These are phyloP conservation scores for Crithidia expoeki DNA, from an alignment of 208 protist species.

Conservation along the genomic window DNA sequence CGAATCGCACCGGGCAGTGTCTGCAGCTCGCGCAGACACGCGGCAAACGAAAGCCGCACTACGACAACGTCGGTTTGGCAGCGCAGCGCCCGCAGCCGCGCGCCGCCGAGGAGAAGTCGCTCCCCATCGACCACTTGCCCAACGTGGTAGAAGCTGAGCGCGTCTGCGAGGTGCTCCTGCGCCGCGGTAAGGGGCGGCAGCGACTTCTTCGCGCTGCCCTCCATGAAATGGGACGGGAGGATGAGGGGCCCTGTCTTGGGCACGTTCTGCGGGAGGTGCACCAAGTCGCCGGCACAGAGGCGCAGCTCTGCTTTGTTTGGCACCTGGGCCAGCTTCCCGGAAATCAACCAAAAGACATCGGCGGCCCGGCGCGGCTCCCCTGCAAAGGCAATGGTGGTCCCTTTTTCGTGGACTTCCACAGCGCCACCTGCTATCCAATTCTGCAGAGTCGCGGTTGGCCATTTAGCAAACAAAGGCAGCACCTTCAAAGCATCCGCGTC, in stretches of 20 bases:
- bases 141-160: constrained; percentile 44
- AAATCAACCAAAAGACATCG: constrained; percentile 63
- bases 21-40: constrained; percentile 31
- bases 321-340: constrained; percentile 65
- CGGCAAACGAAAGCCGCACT: constrained; percentile 44
- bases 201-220: constrained; percentile 8
- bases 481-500: constrained; percentile 25
- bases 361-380: constrained; percentile 43
- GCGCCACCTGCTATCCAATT: constrained; percentile 32
- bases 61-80: constrained; percentile 54
- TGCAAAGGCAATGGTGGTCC: constrained; percentile 47
- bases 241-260: constrained; percentile 39
- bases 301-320: constrained; percentile 50
- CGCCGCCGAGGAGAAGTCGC: constrained; percentile 53
- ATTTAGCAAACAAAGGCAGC: constrained; percentile 45
- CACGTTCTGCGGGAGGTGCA: constrained; percentile 14
- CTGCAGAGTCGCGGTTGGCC: constrained; percentile 42
- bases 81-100: constrained; percentile 49
- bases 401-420: constrained; percentile 33
- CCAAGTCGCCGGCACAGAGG: constrained; percentile 32
- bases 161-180: constrained; percentile 42
- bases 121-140: constrained; percentile 65
- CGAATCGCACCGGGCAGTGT: constrained; percentile 23
- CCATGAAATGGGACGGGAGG: constrained; percentile 39
- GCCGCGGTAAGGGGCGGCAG: constrained; percentile 18